Conservation (phyloP, 768 basidiomycete genomes). For the Guyanaporus albipodus region DNA sequence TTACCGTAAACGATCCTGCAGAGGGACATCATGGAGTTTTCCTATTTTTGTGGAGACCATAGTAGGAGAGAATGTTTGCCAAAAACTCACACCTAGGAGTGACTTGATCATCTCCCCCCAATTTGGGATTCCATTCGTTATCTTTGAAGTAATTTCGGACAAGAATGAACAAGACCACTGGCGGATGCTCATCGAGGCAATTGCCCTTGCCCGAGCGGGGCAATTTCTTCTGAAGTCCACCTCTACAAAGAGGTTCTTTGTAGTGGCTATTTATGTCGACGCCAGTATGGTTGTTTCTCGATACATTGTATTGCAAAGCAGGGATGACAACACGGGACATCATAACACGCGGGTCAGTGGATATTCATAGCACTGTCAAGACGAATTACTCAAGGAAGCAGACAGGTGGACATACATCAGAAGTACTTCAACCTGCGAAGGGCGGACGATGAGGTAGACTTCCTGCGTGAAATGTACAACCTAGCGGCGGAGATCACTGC, state of each 20-base stretch:
- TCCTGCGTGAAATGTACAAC: neutral
- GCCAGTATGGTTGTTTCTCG: neutral
- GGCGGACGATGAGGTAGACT: neutral
- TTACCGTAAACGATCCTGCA: neutral
- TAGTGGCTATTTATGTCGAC: neutral
- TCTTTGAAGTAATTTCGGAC: neutral
- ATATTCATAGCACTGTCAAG: neutral
- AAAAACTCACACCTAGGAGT: neutral
- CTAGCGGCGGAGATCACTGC: neutral
- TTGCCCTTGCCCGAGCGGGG: neutral
- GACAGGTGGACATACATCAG: neutral
- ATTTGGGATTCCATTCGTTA: neutral
- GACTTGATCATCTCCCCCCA: neutral
- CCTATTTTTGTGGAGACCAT: neutral
- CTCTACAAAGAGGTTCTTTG: neutral
- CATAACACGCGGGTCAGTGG: neutral
- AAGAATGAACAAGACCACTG: neutral
- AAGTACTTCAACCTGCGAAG: neutral
- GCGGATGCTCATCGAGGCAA: neutral
- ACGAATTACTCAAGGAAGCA: neutral
- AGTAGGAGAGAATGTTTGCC: neutral
- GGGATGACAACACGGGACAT: neutral
- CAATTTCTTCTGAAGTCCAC: neutral
- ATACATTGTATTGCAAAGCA: neutral
- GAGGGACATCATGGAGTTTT: neutral